Evolutionary conservation across 805 yeast species (phyloP).

Genomic region (Candida maris): DNA sequence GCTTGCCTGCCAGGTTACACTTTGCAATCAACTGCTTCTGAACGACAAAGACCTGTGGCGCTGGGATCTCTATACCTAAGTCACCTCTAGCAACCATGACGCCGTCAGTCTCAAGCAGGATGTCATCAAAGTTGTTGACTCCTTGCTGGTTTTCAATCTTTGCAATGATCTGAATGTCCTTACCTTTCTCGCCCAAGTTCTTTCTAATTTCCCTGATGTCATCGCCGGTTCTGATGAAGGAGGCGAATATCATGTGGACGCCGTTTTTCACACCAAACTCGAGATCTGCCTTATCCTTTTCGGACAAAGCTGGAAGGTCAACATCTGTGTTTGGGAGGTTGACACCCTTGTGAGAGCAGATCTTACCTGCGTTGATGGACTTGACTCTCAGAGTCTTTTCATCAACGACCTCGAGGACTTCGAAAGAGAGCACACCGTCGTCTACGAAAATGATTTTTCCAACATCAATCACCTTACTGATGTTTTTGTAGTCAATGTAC

Average conservation of each 20-base stretch:
- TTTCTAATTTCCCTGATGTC: slow-evolving; percentile 88
- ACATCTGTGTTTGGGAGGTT: slow-evolving; percentile 99
- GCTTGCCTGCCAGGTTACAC: slow-evolving; percentile 99
- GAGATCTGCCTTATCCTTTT: slow-evolving; percentile 91
- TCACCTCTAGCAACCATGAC: slow-evolving; percentile 99
- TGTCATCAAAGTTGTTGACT: slow-evolving; percentile 98
- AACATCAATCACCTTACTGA: slow-evolving; percentile 83
- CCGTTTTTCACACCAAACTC: slow-evolving; percentile 94
- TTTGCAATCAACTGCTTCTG: slow-evolving; percentile 99
- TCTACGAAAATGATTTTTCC: slow-evolving; percentile 94
- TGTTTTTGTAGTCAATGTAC: slow-evolving; percentile 93
- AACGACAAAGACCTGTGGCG: slow-evolving; percentile 96
- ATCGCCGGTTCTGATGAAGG: slow-evolving; percentile 92
- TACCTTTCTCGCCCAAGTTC: slow-evolving; percentile 96
- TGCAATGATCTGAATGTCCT: slow-evolving; percentile 91
- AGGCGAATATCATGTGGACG: slow-evolving; percentile 98
- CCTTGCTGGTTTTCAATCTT: slow-evolving; percentile 99
- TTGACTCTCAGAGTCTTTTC: slow-evolving; percentile 77
- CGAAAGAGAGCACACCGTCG: slow-evolving; percentile 96
- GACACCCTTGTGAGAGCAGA: slow-evolving; percentile 98
- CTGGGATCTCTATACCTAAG: slow-evolving; percentile 98
- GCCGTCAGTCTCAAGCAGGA: slow-evolving; percentile 93
- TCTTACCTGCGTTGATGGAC: slow-evolving; percentile 91
- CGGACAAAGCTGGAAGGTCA: slow-evolving; percentile 95
- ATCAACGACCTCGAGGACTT: slow-evolving; percentile 81